Evolutionary conservation across 805 yeast species (phyloP).

Genomic region (Candida qinlingensis): DNA sequence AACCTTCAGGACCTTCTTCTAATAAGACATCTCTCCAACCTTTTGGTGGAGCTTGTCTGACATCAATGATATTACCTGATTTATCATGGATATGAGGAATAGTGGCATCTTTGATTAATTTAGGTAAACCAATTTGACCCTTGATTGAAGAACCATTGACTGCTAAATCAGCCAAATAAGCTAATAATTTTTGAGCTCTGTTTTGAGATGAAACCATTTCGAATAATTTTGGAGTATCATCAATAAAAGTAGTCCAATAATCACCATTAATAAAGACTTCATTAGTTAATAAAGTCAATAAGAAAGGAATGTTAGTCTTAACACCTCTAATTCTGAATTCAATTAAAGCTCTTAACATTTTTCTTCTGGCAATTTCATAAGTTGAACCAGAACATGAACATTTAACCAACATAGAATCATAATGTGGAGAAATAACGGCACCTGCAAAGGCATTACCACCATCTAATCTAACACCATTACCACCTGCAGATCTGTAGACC

Average conservation of each 20-base stretch:
- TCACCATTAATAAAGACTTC: constrained; percentile 79
- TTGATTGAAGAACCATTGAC: constrained; percentile 95
- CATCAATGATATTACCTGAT: constrained; percentile 57
- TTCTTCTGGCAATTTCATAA: constrained; percentile 93
- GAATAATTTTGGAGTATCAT: constrained; percentile 94
- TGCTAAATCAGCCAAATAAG: constrained; percentile 86
- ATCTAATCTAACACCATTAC: constrained; percentile 97
- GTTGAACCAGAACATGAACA: constrained; percentile 97
- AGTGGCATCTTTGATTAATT: constrained; percentile 66
- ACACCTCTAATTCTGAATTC: constrained; percentile 99
- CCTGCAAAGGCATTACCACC: constrained; percentile 99
- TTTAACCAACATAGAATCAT: constrained; percentile 97
- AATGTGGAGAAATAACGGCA: constrained; percentile 92
- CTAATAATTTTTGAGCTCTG: constrained; percentile 91
- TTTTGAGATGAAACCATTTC: constrained; percentile 92
- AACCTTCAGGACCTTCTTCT: constrained; percentile 81
- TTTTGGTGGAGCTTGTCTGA: constrained; percentile 46
- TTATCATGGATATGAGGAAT: constrained; percentile 68
- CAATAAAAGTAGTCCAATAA: constrained; percentile 98
- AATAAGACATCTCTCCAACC: constrained; percentile 93
- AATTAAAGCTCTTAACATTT: constrained; percentile 93
- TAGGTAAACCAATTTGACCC: constrained; percentile 94
- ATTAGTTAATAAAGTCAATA: constrained; percentile 85
- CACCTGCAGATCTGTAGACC: constrained; percentile 97
- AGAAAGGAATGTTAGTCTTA: constrained; percentile 95